Base-by-base conservation (phyloP, 1,139 yeast genomes). In the Lodderomyces elongisporus region DNA sequence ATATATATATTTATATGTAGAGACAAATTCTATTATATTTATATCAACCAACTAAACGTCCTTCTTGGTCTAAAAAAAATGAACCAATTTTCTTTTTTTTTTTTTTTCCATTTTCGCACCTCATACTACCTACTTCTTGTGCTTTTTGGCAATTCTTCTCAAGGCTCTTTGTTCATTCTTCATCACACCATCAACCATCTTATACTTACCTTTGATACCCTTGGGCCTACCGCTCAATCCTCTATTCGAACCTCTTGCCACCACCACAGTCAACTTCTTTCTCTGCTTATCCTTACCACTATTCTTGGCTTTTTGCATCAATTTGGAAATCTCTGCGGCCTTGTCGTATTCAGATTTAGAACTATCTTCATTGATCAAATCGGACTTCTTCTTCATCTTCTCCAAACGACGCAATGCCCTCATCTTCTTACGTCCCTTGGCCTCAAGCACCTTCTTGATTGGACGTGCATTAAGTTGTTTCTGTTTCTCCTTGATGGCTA, bases 161-260 rank as follows among this genome's bases (percentile, higher is more conserved):
- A 89, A 70, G 20, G 97, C 96, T 48, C 98, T 73, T 67, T 83
- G 89, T 62, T 91, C 99, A 60, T 91, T 91, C 85, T 93, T 91
- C 83, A 88, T 70, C 14, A 82, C 85, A 69, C 97, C 97, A 62
- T 91, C 99, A 48, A 91, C 97, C 98, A 93, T 91, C 81, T 87
- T 91, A 69, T 91, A 91, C 57, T 87, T 88, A 65, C 98, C 99
- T 62, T 82, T 87, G 48, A 91, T 78, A 54, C 98, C 99, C 64
- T 79, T 83, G 23, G 99, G 99, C 65, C 99, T 83, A 37, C 98
- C 98, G 47, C 87, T 72, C 34, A 89, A 65, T 42, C 96, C 95
- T 56, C 70, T 82, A 59, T 89, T 89, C 30, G 70, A 59, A 48
- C 97, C 97, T 37, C 70, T 66, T n/a, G 99, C 97, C 45, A 79